Conservation (phyloP, 768 basidiomycete species). For the Boletus rubescentipes region DNA sequence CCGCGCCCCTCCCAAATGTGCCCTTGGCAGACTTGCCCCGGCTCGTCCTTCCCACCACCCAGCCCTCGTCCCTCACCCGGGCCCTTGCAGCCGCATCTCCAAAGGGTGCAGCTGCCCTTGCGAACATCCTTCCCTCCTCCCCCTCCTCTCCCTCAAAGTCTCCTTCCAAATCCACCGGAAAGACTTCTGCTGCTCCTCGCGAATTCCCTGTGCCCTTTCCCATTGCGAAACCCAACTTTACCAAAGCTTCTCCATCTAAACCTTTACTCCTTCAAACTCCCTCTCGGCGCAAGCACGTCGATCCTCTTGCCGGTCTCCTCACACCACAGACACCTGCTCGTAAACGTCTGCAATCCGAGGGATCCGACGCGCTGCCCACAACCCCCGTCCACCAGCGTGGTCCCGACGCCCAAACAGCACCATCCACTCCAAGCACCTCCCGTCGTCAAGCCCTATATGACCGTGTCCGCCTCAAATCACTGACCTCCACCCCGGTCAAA, state of each 20-base stretch:
- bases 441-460: constrained; percentile 80
- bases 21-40: constrained; percentile 67
- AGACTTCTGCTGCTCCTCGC: constrained; percentile 8
- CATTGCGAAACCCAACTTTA: constrained; percentile 34
- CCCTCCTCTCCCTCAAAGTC: constrained; percentile 40
- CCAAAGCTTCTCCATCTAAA: constrained; percentile 45
- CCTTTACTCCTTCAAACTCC: constrained; percentile 66
- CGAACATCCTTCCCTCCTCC: constrained; percentile 31
- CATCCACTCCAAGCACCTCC: constrained; percentile 70
- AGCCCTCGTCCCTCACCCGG: constrained; percentile 68
- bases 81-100: constrained; percentile 74
- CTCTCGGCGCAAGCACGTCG: constrained; percentile 37
- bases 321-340: constrained; percentile 39
- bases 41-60: constrained; percentile 44
- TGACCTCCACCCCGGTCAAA: constrained; percentile 68
- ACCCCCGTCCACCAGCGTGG: constrained; percentile 70
- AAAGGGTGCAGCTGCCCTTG: constrained; percentile 43
- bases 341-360: constrained; percentile 45
- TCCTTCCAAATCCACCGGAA: constrained; percentile 37
- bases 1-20: constrained; percentile 48
- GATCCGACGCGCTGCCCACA: constrained; percentile 45
- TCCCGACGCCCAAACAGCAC: constrained; percentile 50
- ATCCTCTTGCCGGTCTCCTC: constrained; percentile 37
- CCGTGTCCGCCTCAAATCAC: constrained; percentile 70
- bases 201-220: constrained; percentile 45